Evolutionary conservation across 805 yeast species (phyloP).

Genomic region (Pichia phayaonensis): DNA sequence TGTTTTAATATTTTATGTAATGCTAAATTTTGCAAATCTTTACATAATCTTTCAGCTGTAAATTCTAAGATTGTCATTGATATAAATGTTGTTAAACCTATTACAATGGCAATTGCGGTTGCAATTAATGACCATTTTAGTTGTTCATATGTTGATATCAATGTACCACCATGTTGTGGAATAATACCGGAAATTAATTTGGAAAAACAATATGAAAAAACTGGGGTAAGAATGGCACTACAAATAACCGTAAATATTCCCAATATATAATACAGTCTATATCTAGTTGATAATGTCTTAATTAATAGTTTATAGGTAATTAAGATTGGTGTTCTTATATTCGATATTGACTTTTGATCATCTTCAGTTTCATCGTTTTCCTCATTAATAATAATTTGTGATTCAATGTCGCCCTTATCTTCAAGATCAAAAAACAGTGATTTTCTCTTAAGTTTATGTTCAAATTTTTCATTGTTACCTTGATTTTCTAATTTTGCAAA

Average conservation of each 20-base stretch:
- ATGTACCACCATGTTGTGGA: conserved; percentile 30
- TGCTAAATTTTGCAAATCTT: conserved; percentile 39
- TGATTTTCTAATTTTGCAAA: conserved; percentile 12
- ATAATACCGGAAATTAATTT: conserved; percentile 59
- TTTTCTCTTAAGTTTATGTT: not conserved
- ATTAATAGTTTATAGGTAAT: conserved; percentile 6
- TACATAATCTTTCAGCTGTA: conserved; percentile 65
- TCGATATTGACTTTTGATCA: conserved; percentile 7
- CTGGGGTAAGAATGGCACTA: conserved; percentile 63
- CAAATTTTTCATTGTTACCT: not conserved
- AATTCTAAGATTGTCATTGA: conserved; percentile 44
- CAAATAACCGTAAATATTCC: conserved; percentile 50
- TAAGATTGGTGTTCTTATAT: conserved; percentile 6
- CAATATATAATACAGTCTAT: conserved; percentile 24
- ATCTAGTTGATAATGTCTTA: conserved; percentile 4
- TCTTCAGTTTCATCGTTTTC: not conserved
- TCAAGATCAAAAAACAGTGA: not conserved
- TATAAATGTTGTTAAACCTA: conserved; percentile 49
- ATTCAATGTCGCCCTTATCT: not conserved
- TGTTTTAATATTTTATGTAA: conserved; percentile 45
- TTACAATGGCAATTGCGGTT: conserved; percentile 51
- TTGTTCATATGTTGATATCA: conserved; percentile 24
- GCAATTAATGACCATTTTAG: conserved; percentile 65
- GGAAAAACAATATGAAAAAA: conserved; percentile 73
- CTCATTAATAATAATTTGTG: not conserved